A percentile compares a stretch with the other conserved stretches of the same genome.
These are phyloP conservation scores for cucumber (Cucumis sativus) DNA, from an alignment of 306 rosid species.

Conservation along the genomic window Cucumber_9930_V3 NC_026657.2:40339501-40340000, in stretches of 20 bases:
- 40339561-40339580: conserved; percentile 30
- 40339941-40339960: neutral
- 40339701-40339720: no score
- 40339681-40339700: no score
- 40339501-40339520: neutral
- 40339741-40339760: no score
- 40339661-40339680: neutral
- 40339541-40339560: neutral
- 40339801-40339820: no score
- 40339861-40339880: neutral
- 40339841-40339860: neutral
- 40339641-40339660: conserved; percentile 34
- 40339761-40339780: no score
- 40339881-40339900: neutral
- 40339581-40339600: conserved; percentile 30
- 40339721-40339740: no score
- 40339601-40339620: conserved; percentile 52
- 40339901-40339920: neutral
- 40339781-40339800: no score
- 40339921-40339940: neutral
- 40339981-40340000: neutral
- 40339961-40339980: neutral
- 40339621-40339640: conserved; percentile 94
- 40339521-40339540: neutral
- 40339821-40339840: neutral